Percentiles rank a stretch among this genome's conserved stretches.
Conservation (phyloP, 169 alveolate genomes). For the Prorocentrum cordatum region DNA sequence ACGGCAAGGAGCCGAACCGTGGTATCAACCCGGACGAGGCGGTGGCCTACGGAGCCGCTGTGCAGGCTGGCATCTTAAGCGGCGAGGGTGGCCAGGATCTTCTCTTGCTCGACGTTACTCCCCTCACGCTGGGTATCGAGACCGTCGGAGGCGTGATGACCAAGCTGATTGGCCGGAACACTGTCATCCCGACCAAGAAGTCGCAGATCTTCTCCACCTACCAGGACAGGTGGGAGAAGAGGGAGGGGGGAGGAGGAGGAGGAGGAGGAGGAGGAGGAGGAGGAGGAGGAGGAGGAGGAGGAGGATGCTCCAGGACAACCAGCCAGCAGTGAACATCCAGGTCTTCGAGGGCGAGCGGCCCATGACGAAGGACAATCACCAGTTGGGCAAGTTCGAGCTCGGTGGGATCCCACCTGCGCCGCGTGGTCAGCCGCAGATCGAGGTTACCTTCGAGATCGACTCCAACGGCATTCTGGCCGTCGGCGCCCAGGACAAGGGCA, state of each 20-base stretch:
- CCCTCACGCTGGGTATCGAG: conserved; percentile 89
- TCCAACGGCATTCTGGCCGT: conserved; percentile 89
- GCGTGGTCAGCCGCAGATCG: conserved; percentile 75
- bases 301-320: no score
- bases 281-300: no score
- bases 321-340: conserved; percentile 90
- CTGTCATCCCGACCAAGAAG: conserved; percentile 93
- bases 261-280: no score
- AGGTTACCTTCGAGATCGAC: conserved; percentile 92
- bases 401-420: conserved; percentile 93
- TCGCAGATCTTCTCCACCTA: conserved; percentile 91
- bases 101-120: conserved; percentile 87
- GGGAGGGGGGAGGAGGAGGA: no score
- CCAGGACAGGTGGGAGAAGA: no score
- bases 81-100: conserved; percentile 86
- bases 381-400: conserved; percentile 91
- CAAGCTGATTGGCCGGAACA: conserved; percentile 87
- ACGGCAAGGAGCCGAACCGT: conserved; percentile 88
- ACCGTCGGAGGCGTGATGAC: conserved; percentile 76
- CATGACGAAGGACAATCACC: conserved; percentile 91
- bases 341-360: conserved; percentile 96
- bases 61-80: conserved; percentile 87
- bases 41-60: conserved; percentile 91
- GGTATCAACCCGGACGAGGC: conserved; percentile 94
- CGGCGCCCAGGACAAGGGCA: conserved; percentile 88